These are phyloP conservation scores for Flaveria bidentis DNA, from an alignment of 129 eudicot species.

Conservation along the genomic window DNA sequence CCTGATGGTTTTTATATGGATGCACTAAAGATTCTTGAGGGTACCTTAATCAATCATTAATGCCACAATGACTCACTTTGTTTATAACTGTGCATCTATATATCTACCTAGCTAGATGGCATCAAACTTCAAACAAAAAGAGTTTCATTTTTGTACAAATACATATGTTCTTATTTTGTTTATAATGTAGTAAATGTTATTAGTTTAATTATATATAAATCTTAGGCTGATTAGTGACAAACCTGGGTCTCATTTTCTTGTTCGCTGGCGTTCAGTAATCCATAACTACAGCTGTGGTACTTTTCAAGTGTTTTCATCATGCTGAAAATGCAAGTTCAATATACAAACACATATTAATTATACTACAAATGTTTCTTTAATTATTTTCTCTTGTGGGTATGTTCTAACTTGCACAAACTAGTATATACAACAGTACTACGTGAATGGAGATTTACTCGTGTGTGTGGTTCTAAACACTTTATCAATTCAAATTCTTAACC, in stretches of 20 bases:
- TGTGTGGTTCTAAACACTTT: neutral
- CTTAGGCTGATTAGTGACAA: neutral
- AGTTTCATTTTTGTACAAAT: no score
- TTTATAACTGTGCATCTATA: neutral
- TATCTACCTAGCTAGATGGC: no score
- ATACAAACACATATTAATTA: neutral
- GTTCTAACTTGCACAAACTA: no score
- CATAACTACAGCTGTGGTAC: constrained; percentile 56
- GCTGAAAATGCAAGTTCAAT: constrained; percentile 28
- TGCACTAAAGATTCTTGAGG: constrained; percentile 1
- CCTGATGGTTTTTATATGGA: neutral
- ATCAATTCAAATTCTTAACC: constrained; percentile 13
- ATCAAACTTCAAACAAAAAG: no score
- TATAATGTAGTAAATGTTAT: no score
- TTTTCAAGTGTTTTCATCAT: constrained; percentile 60
- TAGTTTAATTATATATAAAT: neutral
- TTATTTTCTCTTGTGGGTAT: no score
- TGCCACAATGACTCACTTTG: neutral
- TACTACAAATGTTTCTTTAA: no score
- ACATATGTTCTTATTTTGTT: no score
- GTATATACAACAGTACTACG: no score
- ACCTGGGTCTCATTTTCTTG: constrained; percentile 47
- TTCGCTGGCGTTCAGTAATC: constrained; percentile 48
- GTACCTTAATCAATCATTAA: neutral
- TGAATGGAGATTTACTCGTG: no score